phyloP scores from a whole-genome alignment of 352 stramenopile genomes.

The Thalassiosira oceanica region DNA sequence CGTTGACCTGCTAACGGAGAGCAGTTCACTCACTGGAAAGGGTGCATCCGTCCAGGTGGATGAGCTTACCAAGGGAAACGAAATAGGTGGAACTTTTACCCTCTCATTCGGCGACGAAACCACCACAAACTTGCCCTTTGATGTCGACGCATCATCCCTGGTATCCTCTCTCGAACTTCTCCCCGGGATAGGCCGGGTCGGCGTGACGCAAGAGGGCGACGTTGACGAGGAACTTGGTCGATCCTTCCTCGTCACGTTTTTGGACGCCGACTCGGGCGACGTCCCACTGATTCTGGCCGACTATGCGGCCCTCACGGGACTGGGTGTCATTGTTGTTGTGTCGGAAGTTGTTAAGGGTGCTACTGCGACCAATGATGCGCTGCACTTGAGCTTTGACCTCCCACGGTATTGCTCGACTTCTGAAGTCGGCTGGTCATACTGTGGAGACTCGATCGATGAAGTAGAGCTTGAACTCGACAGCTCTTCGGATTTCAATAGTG shows the following conservation, averaged over 20 bases:
- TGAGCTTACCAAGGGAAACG: constrained; percentile 85
- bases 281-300: constrained; percentile 83
- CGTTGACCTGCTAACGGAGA: constrained; percentile 46
- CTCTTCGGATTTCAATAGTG: constrained; percentile 33
- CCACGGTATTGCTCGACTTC: constrained; percentile 69
- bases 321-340: constrained; percentile 75
- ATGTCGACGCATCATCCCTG: constrained; percentile 83
- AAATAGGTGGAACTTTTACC: constrained; percentile 85
- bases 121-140: constrained; percentile 82
- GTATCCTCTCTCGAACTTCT: constrained; percentile 85
- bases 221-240: constrained; percentile 65
- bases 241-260: constrained; percentile 76
- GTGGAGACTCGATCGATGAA: constrained; percentile 59
- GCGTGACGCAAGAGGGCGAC: constrained; percentile 51
- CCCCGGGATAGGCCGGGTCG: constrained; percentile 54
- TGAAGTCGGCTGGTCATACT: constrained; percentile 55
- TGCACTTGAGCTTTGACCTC: constrained; percentile 67
- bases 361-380: constrained; percentile 48
- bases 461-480: constrained; percentile 43
- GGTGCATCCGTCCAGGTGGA: constrained; percentile 66
- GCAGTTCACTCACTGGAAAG: constrained; percentile 72
- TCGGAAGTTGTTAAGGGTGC: constrained; percentile 86
- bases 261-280: constrained; percentile 78
- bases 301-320: constrained; percentile 71
- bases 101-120: constrained; percentile 86